Conservation (phyloP, 257 asterid species). For the Solanum bukasovii region DNA sequence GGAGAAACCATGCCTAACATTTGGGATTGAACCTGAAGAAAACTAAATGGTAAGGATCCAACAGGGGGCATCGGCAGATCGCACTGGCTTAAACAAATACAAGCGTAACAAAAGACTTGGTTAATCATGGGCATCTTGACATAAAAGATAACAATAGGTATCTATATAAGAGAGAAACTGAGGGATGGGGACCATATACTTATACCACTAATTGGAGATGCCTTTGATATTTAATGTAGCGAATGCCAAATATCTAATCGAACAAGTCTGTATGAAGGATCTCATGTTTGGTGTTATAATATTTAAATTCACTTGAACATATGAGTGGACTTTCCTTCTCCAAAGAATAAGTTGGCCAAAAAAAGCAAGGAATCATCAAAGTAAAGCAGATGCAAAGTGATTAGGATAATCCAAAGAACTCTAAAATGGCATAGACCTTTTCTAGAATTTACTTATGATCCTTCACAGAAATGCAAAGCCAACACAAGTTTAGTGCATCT, state of each 20-base stretch:
- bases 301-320: neutral
- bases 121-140: neutral
- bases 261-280: neutral
- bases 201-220: neutral
- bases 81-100: neutral
- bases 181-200: neutral
- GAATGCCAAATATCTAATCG: neutral
- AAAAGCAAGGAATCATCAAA: neutral
- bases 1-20: conserved; percentile 5
- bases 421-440: neutral
- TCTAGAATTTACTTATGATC: neutral
- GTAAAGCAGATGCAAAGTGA: conserved; percentile 16
- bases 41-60: neutral
- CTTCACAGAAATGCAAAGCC: neutral
- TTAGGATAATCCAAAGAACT: neutral
- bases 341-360: conserved; percentile 7
- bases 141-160: neutral
- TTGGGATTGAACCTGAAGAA: conserved; percentile 20
- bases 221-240: neutral
- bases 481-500: neutral
- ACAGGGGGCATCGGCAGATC: neutral
- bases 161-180: neutral
- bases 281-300: neutral
- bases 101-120: neutral
- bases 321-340: neutral